Evolutionary conservation across 306 rosid genomes (phyloP), one percentile per base, ranked within the genome.

Genomic region (Quercus berberidifolia): DNA sequence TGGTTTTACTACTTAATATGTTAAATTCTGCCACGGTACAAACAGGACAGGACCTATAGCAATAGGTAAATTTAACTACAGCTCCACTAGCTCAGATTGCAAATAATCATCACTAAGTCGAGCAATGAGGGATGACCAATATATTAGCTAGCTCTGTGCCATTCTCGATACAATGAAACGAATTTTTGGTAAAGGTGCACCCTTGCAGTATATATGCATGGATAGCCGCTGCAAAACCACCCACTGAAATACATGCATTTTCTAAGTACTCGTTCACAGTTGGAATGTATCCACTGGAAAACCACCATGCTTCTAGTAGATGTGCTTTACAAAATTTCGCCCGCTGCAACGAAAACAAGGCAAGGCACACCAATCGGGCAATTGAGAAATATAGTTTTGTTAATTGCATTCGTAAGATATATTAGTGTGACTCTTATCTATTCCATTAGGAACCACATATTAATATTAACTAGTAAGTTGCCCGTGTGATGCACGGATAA

Each of bases 291-390:
- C 52, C 72, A 11, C 30, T 10, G 71, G 9, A 52, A 31, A 77
- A 85, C 88, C 85, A 85, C 71, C 59, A 21, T 54, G 88, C 83
- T 74, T 85, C 88, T 12, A 69, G 58, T 6, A 81, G 26, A 72
- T 85, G 78, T 6, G 88, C 31, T 23, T 17, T 28, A 38, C 85
- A 78, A 33, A 77, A 85, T 62, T 67, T 81, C 9, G 13, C 63
- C 83, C 88, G 81, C 88, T 81, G 83, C 67, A 46, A 38, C 1
- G 2, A 25, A 67, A 33, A 18, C 43, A 38, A 6, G 43, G 18
- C 4, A 33, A 33, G 7, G 30, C 26, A 73, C 15, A 18, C n/a
- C 5, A 73, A 55, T 19, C 18, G 4, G 26, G 46, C 21, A 63
- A 14, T 6, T 21, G 30, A 46, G 52, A 46, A 46, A 46, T 46